A percentile compares a stretch with the other conserved stretches of the same genome.
phyloP scores from a whole-genome alignment of 2,329 filamentous ascomycete genomes.

The Botrytis galanthina region DNA sequence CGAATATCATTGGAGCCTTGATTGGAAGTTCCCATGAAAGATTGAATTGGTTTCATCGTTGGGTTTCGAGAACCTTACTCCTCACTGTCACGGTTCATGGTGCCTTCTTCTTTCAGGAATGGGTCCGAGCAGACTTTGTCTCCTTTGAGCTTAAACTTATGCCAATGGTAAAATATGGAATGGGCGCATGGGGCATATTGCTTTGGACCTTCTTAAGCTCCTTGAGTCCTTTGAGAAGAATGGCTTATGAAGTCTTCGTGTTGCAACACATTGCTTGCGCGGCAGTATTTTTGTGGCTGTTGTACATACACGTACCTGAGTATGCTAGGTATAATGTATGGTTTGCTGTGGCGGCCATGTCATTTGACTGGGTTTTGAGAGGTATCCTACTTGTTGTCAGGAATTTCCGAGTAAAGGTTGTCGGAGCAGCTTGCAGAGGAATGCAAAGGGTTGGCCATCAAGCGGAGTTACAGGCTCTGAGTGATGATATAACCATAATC shows the following conservation, averaged over 20 bases:
- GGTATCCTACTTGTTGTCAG: slow-evolving; percentile 48
- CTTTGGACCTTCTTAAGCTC: slow-evolving; percentile 65
- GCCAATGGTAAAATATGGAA: slow-evolving; percentile 63
- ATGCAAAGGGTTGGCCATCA: slow-evolving; percentile 51
- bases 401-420: slow-evolving; percentile 47
- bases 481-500: slow-evolving; percentile 53
- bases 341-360: slow-evolving; percentile 62
- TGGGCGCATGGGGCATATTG: slow-evolving; percentile 64
- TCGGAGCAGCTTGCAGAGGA: slow-evolving; percentile 23
- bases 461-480: slow-evolving; percentile 49
- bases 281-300: slow-evolving; percentile 59
- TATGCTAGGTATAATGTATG: slow-evolving; percentile 62
- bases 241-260: slow-evolving; percentile 68
- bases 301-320: slow-evolving; percentile 61
- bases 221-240: slow-evolving; percentile 61
- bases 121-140: slow-evolving; percentile 59
- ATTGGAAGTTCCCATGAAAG: slow-evolving; percentile 65
- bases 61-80: slow-evolving; percentile 68
- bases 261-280: slow-evolving; percentile 64
- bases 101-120: slow-evolving; percentile 65
- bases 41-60: slow-evolving; percentile 71
- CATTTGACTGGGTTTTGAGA: slow-evolving; percentile 57
- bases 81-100: slow-evolving; percentile 68
- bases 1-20: slow-evolving; percentile 57
- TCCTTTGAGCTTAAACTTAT: slow-evolving; percentile 58